Conservation (phyloP, 306 rosid genomes). For the Delonix regia region DNA sequence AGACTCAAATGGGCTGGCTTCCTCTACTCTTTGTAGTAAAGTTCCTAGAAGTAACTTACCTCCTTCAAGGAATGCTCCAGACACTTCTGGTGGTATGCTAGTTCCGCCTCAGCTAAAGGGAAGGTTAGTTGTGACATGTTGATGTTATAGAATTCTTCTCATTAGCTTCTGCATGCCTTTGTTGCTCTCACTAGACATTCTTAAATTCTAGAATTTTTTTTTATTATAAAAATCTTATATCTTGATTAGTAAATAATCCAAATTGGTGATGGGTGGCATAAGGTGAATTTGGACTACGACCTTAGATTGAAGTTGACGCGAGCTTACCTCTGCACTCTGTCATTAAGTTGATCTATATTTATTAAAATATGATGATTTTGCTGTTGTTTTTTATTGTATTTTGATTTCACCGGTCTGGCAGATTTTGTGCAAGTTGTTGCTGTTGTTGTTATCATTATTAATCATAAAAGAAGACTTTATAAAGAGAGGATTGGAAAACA, state of each 20-base stretch:
- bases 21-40: slow-evolving; percentile 61
- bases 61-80: slow-evolving; percentile 74
- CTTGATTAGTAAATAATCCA: slow-evolving; percentile 20
- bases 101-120: slow-evolving; percentile 96
- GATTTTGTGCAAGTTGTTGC: neutral
- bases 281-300: slow-evolving; percentile 1
- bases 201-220: neutral
- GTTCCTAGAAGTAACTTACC: slow-evolving; percentile 72
- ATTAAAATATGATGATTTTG: slow-evolving; percentile 2
- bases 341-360: slow-evolving; percentile 9
- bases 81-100: slow-evolving; percentile 60
- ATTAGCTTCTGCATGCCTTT: slow-evolving; percentile 17
- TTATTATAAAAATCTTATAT: neutral
- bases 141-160: neutral
- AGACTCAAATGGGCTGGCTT: slow-evolving; percentile 55
- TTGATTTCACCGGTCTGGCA: slow-evolving; percentile 2
- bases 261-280: slow-evolving; percentile 11
- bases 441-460: neutral
- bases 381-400: slow-evolving; percentile 9
- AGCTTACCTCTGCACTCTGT: neutral
- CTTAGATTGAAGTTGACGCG: slow-evolving; percentile 16
- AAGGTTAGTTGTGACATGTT: slow-evolving; percentile 60
- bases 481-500: neutral
- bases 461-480: neutral
- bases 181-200: slow-evolving; percentile 2